A percentile compares a stretch with the other conserved stretches of the same genome.
Evolutionary conservation across 2,329 filamentous ascomycete species (phyloP).

Genomic region (Paecilomyces sp.): DNA sequence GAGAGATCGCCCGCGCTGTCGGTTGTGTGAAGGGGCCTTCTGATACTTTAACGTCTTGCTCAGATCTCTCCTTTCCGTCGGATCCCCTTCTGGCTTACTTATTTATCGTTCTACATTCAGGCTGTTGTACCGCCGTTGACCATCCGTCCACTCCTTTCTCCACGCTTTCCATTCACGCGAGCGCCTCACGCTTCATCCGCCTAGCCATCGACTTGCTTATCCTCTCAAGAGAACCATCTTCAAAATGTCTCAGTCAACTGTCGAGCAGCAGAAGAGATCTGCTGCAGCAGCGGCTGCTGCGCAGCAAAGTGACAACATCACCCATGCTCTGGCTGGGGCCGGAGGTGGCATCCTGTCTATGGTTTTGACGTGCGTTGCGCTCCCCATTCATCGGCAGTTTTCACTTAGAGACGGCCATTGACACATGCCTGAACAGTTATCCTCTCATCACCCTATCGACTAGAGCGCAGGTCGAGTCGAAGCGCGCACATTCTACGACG

Average conservation of each 20-base stretch:
- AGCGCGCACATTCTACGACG: constrained; percentile 79
- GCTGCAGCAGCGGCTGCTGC: constrained; percentile 54
- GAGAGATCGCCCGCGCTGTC: background rate
- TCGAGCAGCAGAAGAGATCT: constrained; percentile 26
- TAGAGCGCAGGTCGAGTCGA: constrained; percentile 94
- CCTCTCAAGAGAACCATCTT: background rate
- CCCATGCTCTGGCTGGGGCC: constrained; percentile 85
- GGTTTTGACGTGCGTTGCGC: constrained; percentile 67
- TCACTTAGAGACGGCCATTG: background rate
- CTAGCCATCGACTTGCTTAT: background rate
- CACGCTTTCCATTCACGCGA: background rate
- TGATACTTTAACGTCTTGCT: background rate
- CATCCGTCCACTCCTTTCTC: background rate
- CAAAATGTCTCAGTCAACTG: constrained; percentile 33
- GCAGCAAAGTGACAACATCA: constrained; percentile 92
- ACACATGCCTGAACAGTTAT: constrained; percentile 52
- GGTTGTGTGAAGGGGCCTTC: background rate
- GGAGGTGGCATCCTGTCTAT: constrained; percentile 93
- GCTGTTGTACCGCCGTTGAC: background rate
- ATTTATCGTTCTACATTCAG: background rate
- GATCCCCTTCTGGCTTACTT: background rate
- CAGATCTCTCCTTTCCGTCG: background rate
- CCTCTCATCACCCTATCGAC: constrained; percentile 96
- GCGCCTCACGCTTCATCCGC: background rate
- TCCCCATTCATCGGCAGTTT: background rate